A percentile compares a stretch with the other conserved stretches of the same genome.
These are phyloP conservation scores for Cunninghamia lanceolata DNA, from an alignment of 75 land plant genomes.

Conservation along the genomic window DNA sequence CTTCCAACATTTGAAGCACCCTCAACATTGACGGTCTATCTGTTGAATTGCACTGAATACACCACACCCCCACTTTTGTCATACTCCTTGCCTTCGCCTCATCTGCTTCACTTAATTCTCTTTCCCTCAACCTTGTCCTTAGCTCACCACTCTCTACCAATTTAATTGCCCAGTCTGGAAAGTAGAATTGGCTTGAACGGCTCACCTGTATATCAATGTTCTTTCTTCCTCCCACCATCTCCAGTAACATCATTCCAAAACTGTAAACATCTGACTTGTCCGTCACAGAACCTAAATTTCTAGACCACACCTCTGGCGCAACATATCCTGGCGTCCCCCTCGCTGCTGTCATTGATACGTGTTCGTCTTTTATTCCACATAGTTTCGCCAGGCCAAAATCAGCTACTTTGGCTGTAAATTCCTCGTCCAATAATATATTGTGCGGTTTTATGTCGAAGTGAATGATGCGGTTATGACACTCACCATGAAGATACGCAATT, in stretches of 20 bases:
- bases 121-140: background rate
- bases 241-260: slow-evolving; percentile 37
- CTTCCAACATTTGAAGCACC: slow-evolving; percentile 30
- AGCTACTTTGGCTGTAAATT: slow-evolving; percentile 13
- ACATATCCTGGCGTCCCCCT: slow-evolving; percentile 35
- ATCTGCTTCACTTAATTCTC: background rate
- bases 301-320: slow-evolving; percentile 24
- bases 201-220: slow-evolving; percentile 10
- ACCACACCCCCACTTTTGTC: background rate
- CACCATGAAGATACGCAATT: slow-evolving; percentile 18
- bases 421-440: slow-evolving; percentile 15
- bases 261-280: slow-evolving; percentile 36
- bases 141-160: no score
- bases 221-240: slow-evolving; percentile 29
- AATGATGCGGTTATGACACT: slow-evolving; percentile 12
- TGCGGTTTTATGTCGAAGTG: slow-evolving; percentile 18
- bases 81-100: background rate
- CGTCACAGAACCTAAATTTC: slow-evolving; percentile 15
- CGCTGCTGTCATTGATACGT: slow-evolving; percentile 22
- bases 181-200: slow-evolving; percentile 9
- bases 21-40: slow-evolving; percentile 15
- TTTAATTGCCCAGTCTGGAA: slow-evolving; percentile 19
- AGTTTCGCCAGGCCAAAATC: slow-evolving; percentile 23
- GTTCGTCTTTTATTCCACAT: background rate
- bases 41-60: slow-evolving; percentile 10